Percentiles rank a stretch among this genome's conserved stretches.
phyloP scores from a whole-genome alignment of 228 moss, liverwort and hornwort species.

The Sphagnum magellanicum region DNA sequence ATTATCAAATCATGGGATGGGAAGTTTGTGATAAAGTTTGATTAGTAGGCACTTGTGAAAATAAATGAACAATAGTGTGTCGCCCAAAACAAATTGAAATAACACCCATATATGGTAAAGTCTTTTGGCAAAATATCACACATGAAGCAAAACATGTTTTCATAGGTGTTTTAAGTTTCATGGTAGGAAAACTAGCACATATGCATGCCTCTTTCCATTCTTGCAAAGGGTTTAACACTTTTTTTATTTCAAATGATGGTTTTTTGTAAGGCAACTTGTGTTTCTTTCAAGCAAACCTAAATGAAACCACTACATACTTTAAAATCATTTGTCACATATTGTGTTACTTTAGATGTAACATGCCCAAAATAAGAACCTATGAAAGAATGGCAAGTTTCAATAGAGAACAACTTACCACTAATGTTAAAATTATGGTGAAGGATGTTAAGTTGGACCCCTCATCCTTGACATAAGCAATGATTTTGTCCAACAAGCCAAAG shows the following conservation, averaged over 20 bases:
- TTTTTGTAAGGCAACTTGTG: constrained; percentile 26
- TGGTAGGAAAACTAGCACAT: constrained; percentile 31
- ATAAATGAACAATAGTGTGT: background rate
- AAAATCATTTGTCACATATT: background rate
- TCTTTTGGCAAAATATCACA: constrained; percentile 34
- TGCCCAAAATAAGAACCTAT: constrained; percentile 37
- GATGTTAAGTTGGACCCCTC: constrained; percentile 16
- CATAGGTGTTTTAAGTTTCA: constrained; percentile 27
- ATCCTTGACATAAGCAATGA: constrained; percentile 33
- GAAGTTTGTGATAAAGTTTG: too few species aligned
- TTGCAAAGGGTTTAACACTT: constrained; percentile 27
- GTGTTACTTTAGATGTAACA: constrained; percentile 2
- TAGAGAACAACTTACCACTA: constrained; percentile 27
- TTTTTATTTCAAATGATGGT: constrained; percentile 16
- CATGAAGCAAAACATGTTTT: constrained; percentile 39
- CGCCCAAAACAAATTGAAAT: constrained; percentile 20
- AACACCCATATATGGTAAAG: constrained; percentile 24
- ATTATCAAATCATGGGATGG: too few species aligned
- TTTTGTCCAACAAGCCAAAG: constrained; percentile 32
- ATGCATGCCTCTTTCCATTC: constrained; percentile 35
- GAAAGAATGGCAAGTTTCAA: constrained; percentile 30
- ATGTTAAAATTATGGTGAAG: constrained; percentile 10
- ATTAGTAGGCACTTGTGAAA: too few species aligned
- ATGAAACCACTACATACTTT: constrained; percentile 41
- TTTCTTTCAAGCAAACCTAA: constrained; percentile 32